These are phyloP conservation scores for Phytophthora idaei DNA, from an alignment of 352 stramenopile genomes.

Conservation along the genomic window DNA sequence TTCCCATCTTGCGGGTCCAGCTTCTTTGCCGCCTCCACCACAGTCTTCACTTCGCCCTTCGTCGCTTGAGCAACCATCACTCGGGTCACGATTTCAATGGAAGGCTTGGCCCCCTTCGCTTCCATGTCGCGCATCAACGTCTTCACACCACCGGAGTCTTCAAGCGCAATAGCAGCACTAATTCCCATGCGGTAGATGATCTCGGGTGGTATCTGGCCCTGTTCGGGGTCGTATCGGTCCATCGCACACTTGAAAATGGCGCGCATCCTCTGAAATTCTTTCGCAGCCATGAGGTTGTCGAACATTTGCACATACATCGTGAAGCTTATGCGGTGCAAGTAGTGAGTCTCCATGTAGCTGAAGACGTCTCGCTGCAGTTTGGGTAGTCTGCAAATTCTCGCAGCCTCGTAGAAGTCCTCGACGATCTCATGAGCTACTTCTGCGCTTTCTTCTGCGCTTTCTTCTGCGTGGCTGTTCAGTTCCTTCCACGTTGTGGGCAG, in stretches of 20 bases:
- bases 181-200: conserved; percentile 70
- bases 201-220: conserved; percentile 37
- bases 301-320: conserved; percentile 57
- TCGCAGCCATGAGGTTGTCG: conserved; percentile 30
- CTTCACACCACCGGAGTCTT: conserved; percentile 39
- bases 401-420: conserved; percentile 43
- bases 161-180: conserved; percentile 42
- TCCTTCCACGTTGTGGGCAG: conserved; percentile 37
- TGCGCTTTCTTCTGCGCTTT: not conserved
- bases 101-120: conserved; percentile 27
- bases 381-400: conserved; percentile 29
- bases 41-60: conserved; percentile 34
- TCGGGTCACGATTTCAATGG: conserved; percentile 51
- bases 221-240: conserved; percentile 32
- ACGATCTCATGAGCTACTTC: conserved; percentile 28
- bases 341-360: conserved; percentile 47
- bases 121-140: conserved; percentile 48
- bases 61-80: conserved; percentile 53
- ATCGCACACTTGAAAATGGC: conserved; percentile 41
- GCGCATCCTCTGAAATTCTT: conserved; percentile 29
- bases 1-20: conserved; percentile 33
- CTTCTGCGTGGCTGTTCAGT: conserved; percentile 13
- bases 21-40: conserved; percentile 40
- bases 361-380: conserved; percentile 46
- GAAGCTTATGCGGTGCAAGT: conserved; percentile 36